Evolutionary conservation across 75 land plant species (phyloP).

Genomic region (Cryptomeria japonica): DNA sequence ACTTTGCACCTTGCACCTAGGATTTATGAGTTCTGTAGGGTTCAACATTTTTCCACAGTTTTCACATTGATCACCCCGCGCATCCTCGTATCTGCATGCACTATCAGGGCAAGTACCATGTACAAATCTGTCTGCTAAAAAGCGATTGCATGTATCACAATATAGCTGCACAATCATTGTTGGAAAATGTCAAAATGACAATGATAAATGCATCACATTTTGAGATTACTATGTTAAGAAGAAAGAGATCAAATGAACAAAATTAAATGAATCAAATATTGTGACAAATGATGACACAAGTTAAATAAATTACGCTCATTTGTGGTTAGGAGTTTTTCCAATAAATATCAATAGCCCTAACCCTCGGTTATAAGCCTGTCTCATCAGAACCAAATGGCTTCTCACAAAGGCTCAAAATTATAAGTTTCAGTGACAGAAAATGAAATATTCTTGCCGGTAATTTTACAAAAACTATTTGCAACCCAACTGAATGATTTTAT

Average conservation of each 20-base stretch:
- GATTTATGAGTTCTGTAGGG: slow-evolving; percentile 83
- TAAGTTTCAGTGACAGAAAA: too few relatives aligned
- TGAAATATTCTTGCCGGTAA: too few relatives aligned
- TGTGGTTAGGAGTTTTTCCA: too few relatives aligned
- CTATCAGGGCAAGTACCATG: slow-evolving; percentile 79
- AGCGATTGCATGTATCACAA: slow-evolving; percentile 78
- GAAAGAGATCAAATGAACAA: background rate
- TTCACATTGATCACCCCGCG: slow-evolving; percentile 98
- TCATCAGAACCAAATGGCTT: too few relatives aligned
- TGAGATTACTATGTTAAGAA: background rate
- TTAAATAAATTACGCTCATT: too few relatives aligned
- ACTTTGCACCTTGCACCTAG: slow-evolving; percentile 94
- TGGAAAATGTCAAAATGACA: slow-evolving; percentile 6
- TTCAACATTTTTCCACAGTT: slow-evolving; percentile 87
- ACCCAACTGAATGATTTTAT: too few relatives aligned
- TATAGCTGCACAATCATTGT: slow-evolving; percentile 62
- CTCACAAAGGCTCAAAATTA: too few relatives aligned
- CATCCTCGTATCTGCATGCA: slow-evolving; percentile 78
- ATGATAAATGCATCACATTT: background rate
- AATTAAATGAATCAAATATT: background rate
- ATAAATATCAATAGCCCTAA: too few relatives aligned
- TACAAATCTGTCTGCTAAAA: slow-evolving; percentile 95
- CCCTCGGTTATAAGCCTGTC: too few relatives aligned
- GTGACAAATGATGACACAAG: background rate
- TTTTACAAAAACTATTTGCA: too few relatives aligned